Evolutionary conservation across 164 flowering plant species (phyloP), one percentile per base, ranked within the genome.

Genomic region (Stephania yunnanensis): DNA sequence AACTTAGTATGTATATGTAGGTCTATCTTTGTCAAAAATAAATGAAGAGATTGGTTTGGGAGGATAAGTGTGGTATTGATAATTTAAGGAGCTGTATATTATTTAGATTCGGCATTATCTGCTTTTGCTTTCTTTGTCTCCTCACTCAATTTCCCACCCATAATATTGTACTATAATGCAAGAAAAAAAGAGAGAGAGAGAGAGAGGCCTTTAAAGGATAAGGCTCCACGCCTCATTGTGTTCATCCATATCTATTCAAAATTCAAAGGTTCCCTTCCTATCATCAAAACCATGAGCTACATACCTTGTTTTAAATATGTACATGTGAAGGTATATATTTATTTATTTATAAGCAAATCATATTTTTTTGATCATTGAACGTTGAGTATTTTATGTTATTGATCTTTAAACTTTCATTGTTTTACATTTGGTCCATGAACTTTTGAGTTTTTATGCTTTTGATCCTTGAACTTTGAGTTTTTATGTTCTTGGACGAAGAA

Each of bases 21-120:
- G 10, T 50, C 25, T 71, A 22, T 48, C 22, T 46, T 46, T 11
- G 25, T 71, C 13, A 48, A 13, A 20, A 36, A 36, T 36, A 36
- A 36, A 70, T 46, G 30, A 1, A 45, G n/a, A n/a, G 22, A 3
- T 20, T 70, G 52, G 25, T 42, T 19, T 13, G 63, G 63, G 12
- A 19, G 44, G 67, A 69, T 70, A 69, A 7, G 68, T 13, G 44
- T 64, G 73, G 70, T 75, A n/a, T n/a, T 31, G 46, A 30, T 75
- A 48, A 7, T 44, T 25, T 46, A 12, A 68, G 76, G 15, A 42
- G 42, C 1, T 36, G 42, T 36, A 36, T 36, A 36, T 36, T 36
- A 36, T 36, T 36, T 36, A 70, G 80, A 77, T 77, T 81, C 82
- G 82, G 74, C 79, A 75, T 81, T 80, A 83, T 86, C 86, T 78